Evolutionary conservation across 2,329 filamentous ascomycete species (phyloP).

Genomic region (Scytalidium lignicola): DNA sequence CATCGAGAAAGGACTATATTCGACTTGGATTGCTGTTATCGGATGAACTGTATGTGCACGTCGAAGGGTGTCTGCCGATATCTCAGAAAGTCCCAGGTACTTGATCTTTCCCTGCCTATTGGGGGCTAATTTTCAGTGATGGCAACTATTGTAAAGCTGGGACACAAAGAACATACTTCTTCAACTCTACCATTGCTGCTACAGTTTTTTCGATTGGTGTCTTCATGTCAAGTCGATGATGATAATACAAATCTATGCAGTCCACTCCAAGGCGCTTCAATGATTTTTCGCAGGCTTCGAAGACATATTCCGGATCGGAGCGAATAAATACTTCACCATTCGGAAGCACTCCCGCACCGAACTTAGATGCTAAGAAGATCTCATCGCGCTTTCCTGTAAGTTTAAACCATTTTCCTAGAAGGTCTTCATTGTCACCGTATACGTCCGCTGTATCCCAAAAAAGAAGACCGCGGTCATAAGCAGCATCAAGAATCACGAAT

Average conservation of each 20-base stretch:
- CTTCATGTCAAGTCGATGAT: constrained; percentile 33
- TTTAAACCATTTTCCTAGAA: constrained; percentile 44
- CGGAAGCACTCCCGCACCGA: constrained; percentile 23
- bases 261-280: constrained; percentile 34
- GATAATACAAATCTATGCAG: constrained; percentile 34
- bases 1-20: constrained; percentile 49
- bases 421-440: constrained; percentile 35
- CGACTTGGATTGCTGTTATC: constrained; percentile 47
- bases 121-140: too few relatives aligned
- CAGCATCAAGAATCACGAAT: constrained; percentile 8
- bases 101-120: constrained; percentile 50
- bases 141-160: not conserved
- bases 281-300: constrained; percentile 33
- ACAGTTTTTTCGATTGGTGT: constrained; percentile 40
- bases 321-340: constrained; percentile 22
- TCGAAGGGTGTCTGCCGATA: constrained; percentile 43
- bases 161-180: constrained; percentile 16
- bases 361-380: constrained; percentile 49
- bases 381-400: constrained; percentile 35
- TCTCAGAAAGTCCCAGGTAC: constrained; percentile 50
- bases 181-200: constrained; percentile 33
- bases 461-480: constrained; percentile 3
- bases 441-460: constrained; percentile 8
- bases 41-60: constrained; percentile 45
- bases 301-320: constrained; percentile 34